Base-by-base conservation (phyloP, 257 asterid species). In the Avicennia marina region DNA sequence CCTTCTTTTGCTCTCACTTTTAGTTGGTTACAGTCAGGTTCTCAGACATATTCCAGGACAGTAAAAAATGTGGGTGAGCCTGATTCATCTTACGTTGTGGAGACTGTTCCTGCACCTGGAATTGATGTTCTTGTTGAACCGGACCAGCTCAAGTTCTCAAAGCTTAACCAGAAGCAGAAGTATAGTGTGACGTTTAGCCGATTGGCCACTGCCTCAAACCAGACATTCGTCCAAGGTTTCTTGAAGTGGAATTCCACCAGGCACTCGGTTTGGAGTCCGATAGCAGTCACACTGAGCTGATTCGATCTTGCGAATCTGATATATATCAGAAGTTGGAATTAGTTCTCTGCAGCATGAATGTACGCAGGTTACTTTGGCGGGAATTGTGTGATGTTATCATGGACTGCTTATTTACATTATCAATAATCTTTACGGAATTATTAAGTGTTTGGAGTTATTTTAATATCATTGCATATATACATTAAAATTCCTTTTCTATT, bases 31-130 rank as follows among this genome's bases (percentile, higher is more conserved):
- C 58, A 41, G 6, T 18, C 78, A 1, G 36, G 47, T 16, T 11
- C 71, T 13, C 76, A 78, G 55, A 62, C 48, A 4, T 78, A 78
- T 24, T 51, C 71, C 0, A 57, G 81, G 55, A 71, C 75, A 2
- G 79, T 69, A 20, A 71, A 75, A 4, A 75, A 63, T 1, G 75
- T 75, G 16, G 77, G 81, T 40, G 69, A 66, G 0, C 56, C 72
- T 10, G 38, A 1, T n/a, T 60, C 78, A 5, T 53, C 74, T 26
- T 78, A 78, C 40, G 20, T 1, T 0, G 67, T 68, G 29, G 51
- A 43, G 16, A 22, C 64, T 11, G 65, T 18, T 25, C 56, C 57
- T 1, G 81, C 81, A 13, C 55, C 56, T 1, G 76, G 73, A 0
- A 34, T 70, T 15, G 56, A 43, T 31, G 67, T 75, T 17, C 53